Conservation (phyloP, 2,329 filamentous ascomycete species). For the Drechslerella dactyloides region DNA sequence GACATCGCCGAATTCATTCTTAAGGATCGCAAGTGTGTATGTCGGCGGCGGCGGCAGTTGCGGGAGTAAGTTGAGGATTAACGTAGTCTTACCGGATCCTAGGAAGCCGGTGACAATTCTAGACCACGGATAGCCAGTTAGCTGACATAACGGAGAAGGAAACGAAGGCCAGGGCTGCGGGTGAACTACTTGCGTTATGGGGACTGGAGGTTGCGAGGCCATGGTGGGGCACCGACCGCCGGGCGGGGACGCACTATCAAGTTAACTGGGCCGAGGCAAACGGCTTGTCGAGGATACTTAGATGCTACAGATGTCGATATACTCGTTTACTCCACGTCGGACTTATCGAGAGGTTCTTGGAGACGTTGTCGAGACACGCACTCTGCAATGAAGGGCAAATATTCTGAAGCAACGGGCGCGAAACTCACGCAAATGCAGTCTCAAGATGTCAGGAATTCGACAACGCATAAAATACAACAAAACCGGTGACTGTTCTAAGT, state of each 20-base stretch:
- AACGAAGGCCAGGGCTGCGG: background rate
- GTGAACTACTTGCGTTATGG: constrained; percentile 50
- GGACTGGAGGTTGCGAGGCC: constrained; percentile 50
- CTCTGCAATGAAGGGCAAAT: too few species aligned
- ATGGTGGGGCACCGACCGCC: constrained; percentile 22
- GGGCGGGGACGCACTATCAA: too few species aligned
- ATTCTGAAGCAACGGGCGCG: too few species aligned
- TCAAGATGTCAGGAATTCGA: background rate
- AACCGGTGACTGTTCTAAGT: too few species aligned
- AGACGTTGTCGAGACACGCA: too few species aligned
- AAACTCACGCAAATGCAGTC: background rate
- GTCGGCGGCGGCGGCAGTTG: constrained; percentile 76
- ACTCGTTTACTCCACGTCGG: too few species aligned
- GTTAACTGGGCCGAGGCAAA: too few species aligned
- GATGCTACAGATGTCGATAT: too few species aligned
- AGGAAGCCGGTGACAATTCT: constrained; percentile 97
- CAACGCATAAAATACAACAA: constrained; percentile 12
- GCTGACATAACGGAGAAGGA: background rate
- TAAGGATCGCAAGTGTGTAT: constrained; percentile 91
- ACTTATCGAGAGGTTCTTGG: too few species aligned
- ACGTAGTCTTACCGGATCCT: constrained; percentile 92
- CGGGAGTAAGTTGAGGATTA: constrained; percentile 90
- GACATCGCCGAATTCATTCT: constrained; percentile 97
- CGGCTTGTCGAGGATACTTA: too few species aligned
- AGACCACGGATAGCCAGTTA: constrained; percentile 64